Evolutionary conservation across 1,284 basidiomycete genomes (phyloP).

Genomic region (Cryptococcus sp.): DNA sequence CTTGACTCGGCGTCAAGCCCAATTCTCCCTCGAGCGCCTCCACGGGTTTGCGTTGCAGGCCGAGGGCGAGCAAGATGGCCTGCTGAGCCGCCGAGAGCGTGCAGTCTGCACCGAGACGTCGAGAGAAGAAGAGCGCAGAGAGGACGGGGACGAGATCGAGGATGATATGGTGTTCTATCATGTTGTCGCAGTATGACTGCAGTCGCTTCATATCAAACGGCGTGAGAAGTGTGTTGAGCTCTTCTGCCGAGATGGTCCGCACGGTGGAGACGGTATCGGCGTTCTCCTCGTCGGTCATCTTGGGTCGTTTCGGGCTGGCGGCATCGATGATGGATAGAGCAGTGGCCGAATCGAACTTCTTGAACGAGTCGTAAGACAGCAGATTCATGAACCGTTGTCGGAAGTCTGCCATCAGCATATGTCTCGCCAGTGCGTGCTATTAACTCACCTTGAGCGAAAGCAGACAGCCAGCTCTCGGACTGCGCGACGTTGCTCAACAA

Average conservation of each 20-base stretch:
- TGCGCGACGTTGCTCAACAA: conserved; percentile 54
- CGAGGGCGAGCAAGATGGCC: conserved; percentile 80
- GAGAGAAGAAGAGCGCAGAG: conserved; percentile 77
- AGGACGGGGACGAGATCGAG: conserved; percentile 83
- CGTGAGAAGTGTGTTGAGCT: conserved; percentile 68
- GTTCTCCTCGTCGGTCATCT: conserved; percentile 1
- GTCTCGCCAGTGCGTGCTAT: neutral
- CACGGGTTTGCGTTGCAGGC: conserved; percentile 83
- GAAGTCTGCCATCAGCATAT: too few species aligned
- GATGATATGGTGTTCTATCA: conserved; percentile 93
- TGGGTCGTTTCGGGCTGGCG: conserved; percentile 54
- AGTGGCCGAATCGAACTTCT: conserved; percentile 82
- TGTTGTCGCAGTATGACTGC: conserved; percentile 91
- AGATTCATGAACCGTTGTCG: conserved; percentile 81
- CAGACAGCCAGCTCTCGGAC: conserved; percentile 70
- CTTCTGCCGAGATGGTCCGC: conserved; percentile 55
- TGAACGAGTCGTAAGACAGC: conserved; percentile 82
- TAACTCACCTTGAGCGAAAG: conserved; percentile 75
- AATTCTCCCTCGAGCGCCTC: conserved; percentile 87
- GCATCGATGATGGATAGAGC: conserved; percentile 86
- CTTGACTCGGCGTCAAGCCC: conserved; percentile 75
- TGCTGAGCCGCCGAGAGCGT: conserved; percentile 77
- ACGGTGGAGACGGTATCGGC: conserved; percentile 5
- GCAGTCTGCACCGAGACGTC: conserved; percentile 57
- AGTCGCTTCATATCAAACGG: conserved; percentile 96